Evolutionary conservation across 345 rosid species (phyloP), one percentile per base, ranked within the genome.

Genomic region (Pelargonium nanum): DNA sequence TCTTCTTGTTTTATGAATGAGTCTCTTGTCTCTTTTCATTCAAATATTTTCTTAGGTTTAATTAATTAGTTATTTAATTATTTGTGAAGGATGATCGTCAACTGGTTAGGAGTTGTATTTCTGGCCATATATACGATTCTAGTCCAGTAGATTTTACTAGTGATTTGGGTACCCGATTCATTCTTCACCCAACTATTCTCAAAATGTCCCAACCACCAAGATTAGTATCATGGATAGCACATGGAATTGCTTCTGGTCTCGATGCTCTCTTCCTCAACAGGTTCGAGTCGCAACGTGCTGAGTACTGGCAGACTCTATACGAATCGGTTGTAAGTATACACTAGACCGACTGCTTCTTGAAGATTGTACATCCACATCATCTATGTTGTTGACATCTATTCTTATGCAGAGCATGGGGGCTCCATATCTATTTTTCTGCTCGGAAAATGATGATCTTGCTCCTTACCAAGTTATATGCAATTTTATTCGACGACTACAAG

Each of bases 301-400:
- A 85, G 70, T 92, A 69, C 66, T 92, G 98, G 98, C 97, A 84
- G 80, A 89, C 93, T 59, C 77, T 92, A 25, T 89, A 92, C 76
- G 81, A 93, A 28, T 81, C 98, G 53, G 75, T 85, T 50, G 98
- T 92, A 81, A 87, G 91, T 76, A 44, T 51, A 66, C 53, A 61
- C 24, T 19, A 44, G 51, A 55, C 40, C 22, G 15, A 24, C 22
- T 56, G 32, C 57, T 26, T 2, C 20, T 20, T 0, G 2, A 60
- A 4, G n/a, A 23, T 71, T 19, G 32, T 4, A 1, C 51, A 62
- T 44, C 44, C 2, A 12, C 10, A 24, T 28, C 51, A 57, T 16
- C 55, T 51, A 19, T 60, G 32, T 55, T 25, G 74, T 53, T 68
- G 20, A 16, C 12, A 58, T 6, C 30, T 54, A 56, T 68, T 59